Percentiles rank a stretch among this genome's conserved stretches.
Conservation (phyloP, 441 rosid genomes). For the Erysimum pusillum region DNA sequence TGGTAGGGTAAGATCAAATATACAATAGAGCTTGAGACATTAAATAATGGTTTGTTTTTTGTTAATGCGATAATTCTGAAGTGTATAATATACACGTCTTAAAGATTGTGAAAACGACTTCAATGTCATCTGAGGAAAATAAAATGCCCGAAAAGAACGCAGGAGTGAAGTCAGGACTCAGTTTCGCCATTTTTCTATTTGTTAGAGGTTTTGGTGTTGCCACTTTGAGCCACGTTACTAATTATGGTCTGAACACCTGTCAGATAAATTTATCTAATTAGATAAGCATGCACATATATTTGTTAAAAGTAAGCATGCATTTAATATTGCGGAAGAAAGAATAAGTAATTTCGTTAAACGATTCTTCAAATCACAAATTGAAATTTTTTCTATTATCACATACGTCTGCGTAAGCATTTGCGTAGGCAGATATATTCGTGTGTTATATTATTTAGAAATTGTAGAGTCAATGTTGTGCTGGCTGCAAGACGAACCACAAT, state of each 20-base stretch:
- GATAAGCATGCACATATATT: constrained; percentile 20
- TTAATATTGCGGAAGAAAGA: constrained; percentile 7
- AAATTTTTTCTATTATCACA: neutral
- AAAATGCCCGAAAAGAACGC: neutral
- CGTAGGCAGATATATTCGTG: neutral
- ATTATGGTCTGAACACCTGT: constrained; percentile 18
- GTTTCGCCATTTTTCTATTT: neutral
- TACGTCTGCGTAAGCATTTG: constrained; percentile 41
- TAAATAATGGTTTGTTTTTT: neutral
- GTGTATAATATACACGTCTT: constrained; percentile 20
- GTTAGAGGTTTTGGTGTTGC: constrained; percentile 11
- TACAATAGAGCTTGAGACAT: constrained; percentile 5
- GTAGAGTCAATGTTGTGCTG: constrained; percentile 41
- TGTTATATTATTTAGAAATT: neutral
- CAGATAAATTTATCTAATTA: constrained; percentile 4
- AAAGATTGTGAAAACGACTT: constrained; percentile 33
- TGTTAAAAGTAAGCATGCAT: no score
- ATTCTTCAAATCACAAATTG: constrained; percentile 17
- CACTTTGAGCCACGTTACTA: constrained; percentile 19
- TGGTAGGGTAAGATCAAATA: neutral
- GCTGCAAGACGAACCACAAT: constrained; percentile 30
- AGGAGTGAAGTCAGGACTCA: constrained; percentile 11
- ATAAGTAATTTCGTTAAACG: constrained; percentile 6
- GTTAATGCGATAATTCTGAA: constrained; percentile 7
- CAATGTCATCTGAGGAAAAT: constrained; percentile 16